phyloP scores from a whole-genome alignment of 306 rosid genomes.

The Luffa aegyptiaca region DNA sequence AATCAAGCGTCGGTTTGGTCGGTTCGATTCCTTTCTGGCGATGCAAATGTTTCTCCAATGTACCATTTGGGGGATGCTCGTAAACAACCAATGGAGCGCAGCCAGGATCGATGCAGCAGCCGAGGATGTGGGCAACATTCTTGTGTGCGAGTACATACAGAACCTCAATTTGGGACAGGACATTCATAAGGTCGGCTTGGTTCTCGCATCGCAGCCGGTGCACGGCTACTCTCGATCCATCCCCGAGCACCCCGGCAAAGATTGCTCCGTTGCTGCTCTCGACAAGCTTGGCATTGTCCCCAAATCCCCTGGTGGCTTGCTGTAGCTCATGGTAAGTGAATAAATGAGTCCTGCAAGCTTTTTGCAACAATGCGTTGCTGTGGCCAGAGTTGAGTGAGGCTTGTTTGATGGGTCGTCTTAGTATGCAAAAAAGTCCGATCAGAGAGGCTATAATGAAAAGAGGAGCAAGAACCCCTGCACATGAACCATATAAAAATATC shows the following conservation, averaged over 20 bases:
- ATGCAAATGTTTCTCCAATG: slow-evolving; percentile 60
- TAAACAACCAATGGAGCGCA: slow-evolving; percentile 54
- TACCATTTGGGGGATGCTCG: slow-evolving; percentile 65
- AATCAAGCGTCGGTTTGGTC: slow-evolving; percentile 40
- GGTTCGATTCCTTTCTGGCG: slow-evolving; percentile 30
- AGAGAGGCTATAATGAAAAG: slow-evolving; percentile 55
- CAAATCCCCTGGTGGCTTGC: slow-evolving; percentile 62
- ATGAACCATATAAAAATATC: slow-evolving; percentile 10
- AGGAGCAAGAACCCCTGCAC: slow-evolving; percentile 79
- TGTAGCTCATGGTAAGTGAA: slow-evolving; percentile 65
- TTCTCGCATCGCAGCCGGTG: slow-evolving; percentile 56
- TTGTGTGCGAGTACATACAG: slow-evolving; percentile 44
- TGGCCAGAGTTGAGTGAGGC: slow-evolving; percentile 34
- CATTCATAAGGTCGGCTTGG: slow-evolving; percentile 46
- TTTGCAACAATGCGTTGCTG: slow-evolving; percentile 37
- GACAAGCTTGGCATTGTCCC: slow-evolving; percentile 40
- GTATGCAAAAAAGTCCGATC: slow-evolving; percentile 42
- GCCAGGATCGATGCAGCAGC: slow-evolving; percentile 65
- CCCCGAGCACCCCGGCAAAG: slow-evolving; percentile 55
- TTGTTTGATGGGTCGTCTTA: slow-evolving; percentile 38
- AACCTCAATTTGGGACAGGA: slow-evolving; percentile 63
- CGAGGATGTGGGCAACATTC: slow-evolving; percentile 52
- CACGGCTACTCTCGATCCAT: slow-evolving; percentile 67
- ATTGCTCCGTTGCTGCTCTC: slow-evolving; percentile 41
- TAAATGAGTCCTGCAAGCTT: slow-evolving; percentile 49